A percentile compares a stretch with the other conserved stretches of the same genome.
phyloP scores from a whole-genome alignment of 305 asterid species.

The Solanum hybrid region DNA sequence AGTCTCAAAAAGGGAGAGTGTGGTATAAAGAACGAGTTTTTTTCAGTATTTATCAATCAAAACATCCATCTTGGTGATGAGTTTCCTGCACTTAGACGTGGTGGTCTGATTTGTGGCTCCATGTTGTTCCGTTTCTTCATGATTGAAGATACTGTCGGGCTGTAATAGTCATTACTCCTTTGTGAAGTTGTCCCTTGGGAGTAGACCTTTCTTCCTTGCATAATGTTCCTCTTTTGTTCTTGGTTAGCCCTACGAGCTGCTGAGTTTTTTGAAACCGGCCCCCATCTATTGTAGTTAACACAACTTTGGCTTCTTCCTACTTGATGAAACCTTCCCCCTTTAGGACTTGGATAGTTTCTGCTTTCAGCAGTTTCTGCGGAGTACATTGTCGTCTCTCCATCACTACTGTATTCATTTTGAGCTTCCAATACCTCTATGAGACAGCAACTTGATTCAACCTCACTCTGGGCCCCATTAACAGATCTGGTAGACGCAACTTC shows the following conservation, averaged over 20 bases:
- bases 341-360: slow-evolving; percentile 68
- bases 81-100: slow-evolving; percentile 44
- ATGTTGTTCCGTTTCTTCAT: slow-evolving; percentile 72
- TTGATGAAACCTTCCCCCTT: slow-evolving; percentile 40
- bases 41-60: slow-evolving; percentile 9
- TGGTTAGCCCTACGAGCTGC: slow-evolving; percentile 48
- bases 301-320: slow-evolving; percentile 96
- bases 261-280: slow-evolving; percentile 39
- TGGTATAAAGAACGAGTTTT: not conserved
- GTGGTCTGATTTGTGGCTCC: slow-evolving; percentile 42
- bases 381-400: slow-evolving; percentile 96
- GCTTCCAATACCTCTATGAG: slow-evolving; percentile 34
- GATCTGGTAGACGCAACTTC: slow-evolving; percentile 72
- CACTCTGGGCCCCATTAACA: slow-evolving; percentile 62
- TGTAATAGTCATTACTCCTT: slow-evolving; percentile 73
- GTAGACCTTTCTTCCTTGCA: slow-evolving; percentile 62
- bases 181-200: slow-evolving; percentile 84
- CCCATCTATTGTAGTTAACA: slow-evolving; percentile 75
- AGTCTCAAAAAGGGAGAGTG: not conserved
- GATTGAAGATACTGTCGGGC: slow-evolving; percentile 89
- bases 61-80: slow-evolving; percentile 80
- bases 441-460: slow-evolving; percentile 53
- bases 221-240: slow-evolving; percentile 59
- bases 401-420: slow-evolving; percentile 64
- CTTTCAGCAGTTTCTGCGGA: slow-evolving; percentile 99